These are phyloP conservation scores for Nicotiana tabacum DNA, from an alignment of 257 asterid species.

Conservation along the genomic window DNA sequence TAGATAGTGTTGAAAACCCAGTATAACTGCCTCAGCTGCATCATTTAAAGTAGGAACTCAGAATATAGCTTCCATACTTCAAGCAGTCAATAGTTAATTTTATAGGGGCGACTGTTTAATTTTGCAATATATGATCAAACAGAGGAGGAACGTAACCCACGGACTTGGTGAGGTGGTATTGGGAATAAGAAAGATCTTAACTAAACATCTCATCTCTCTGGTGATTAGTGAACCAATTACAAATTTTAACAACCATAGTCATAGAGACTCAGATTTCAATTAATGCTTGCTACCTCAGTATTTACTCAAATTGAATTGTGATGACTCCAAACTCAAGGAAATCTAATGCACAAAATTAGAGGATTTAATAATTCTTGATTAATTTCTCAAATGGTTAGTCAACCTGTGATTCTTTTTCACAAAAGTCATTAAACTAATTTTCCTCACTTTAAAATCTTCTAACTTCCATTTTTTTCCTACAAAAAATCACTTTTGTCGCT, in stretches of 20 bases:
- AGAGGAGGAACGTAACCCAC: neutral
- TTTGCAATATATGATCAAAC: neutral
- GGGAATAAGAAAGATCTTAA: neutral
- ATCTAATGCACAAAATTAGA: neutral
- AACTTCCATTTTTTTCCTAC: neutral
- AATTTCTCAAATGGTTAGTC: neutral
- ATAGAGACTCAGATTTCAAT: neutral
- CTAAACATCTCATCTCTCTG: neutral
- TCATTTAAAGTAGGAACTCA: neutral
- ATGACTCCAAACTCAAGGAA: neutral
- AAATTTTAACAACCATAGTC: neutral
- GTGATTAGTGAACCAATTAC: neutral
- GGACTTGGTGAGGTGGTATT: neutral
- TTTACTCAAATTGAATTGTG: neutral
- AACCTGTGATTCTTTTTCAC: neutral
- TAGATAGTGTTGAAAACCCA: slow-evolving; percentile 90
- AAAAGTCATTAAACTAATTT: neutral
- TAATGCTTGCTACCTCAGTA: neutral
- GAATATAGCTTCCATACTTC: neutral
- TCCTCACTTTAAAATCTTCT: neutral
- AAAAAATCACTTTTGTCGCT: neutral
- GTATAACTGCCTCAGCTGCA: slow-evolving; percentile 71
- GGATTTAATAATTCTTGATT: neutral
- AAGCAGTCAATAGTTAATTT: neutral
- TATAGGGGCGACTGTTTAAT: neutral